A percentile compares a stretch with the other conserved stretches of the same genome.
phyloP scores from a whole-genome alignment of 306 rosid species.

The Sicyos edulis region DNA sequence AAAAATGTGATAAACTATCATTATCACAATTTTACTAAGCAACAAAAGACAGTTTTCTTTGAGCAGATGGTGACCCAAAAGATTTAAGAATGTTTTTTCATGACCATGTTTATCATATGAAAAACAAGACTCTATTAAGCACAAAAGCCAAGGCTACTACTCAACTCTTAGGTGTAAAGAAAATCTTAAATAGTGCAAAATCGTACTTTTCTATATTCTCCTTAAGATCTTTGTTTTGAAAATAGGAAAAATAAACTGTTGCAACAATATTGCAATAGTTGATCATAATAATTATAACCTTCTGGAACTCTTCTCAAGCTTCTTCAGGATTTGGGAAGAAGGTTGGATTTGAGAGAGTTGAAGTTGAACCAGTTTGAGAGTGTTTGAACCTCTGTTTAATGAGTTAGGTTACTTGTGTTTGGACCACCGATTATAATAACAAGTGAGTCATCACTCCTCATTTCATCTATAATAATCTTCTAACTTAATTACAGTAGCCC shows the following conservation, averaged over 20 bases:
- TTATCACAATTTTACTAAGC: slow-evolving; percentile 31
- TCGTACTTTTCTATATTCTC: slow-evolving; percentile 15
- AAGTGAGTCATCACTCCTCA: too few relatives aligned
- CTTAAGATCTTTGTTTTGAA: neutral
- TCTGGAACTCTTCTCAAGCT: neutral
- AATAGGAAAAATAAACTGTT: too few relatives aligned
- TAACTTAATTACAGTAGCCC: too few relatives aligned
- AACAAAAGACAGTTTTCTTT: slow-evolving; percentile 20
- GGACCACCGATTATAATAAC: too few relatives aligned
- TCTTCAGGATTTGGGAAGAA: neutral
- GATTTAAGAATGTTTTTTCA: slow-evolving; percentile 44
- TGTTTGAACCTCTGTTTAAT: too few relatives aligned
- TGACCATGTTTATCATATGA: slow-evolving; percentile 55
- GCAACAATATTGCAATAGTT: neutral
- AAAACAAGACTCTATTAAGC: neutral
- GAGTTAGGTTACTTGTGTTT: too few relatives aligned
- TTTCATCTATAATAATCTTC: too few relatives aligned
- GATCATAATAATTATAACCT: neutral
- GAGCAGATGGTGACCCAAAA: slow-evolving; percentile 26
- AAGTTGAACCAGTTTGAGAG: neutral
- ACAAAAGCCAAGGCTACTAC: neutral
- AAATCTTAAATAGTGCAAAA: neutral
- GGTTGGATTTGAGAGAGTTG: slow-evolving; percentile 1
- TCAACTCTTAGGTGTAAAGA: slow-evolving; percentile 19
- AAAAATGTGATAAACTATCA: slow-evolving; percentile 31